Conservation (phyloP, 306 rosid species). For the Myrica gale region DNA sequence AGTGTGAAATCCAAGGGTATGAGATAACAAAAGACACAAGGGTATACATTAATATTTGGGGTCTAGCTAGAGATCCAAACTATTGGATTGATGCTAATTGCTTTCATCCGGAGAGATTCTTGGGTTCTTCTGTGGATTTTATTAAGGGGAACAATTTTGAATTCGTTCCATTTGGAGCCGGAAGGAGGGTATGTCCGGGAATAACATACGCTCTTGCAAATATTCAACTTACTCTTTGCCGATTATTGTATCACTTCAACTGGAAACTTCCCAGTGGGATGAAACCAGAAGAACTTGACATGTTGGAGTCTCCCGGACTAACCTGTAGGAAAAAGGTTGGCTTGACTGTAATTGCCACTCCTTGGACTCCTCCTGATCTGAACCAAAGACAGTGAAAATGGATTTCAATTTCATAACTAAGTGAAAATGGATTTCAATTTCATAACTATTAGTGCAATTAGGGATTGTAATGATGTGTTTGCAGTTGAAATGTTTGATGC, state of each 20-base stretch:
- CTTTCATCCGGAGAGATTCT: constrained; percentile 18
- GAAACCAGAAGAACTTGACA: neutral
- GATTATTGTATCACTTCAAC: too few species aligned
- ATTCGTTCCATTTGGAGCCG: too few species aligned
- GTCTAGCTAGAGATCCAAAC: constrained; percentile 42
- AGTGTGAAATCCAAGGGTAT: constrained; percentile 27
- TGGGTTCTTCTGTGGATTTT: too few species aligned
- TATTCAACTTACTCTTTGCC: too few species aligned
- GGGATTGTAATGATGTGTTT: too few species aligned
- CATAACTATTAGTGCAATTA: too few species aligned
- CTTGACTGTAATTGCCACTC: neutral
- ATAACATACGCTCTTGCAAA: too few species aligned
- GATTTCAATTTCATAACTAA: too few species aligned
- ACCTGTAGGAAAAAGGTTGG: neutral
- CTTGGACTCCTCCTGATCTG: neutral
- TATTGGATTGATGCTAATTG: constrained; percentile 29
- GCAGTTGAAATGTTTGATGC: too few species aligned
- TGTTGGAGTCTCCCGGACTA: constrained; percentile 12
- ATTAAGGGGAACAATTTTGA: too few species aligned
- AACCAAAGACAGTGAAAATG: neutral
- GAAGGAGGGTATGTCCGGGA: neutral
- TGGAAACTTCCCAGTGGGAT: too few species aligned
- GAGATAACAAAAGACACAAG: constrained; percentile 27
- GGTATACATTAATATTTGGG: constrained; percentile 36
- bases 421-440: neutral